phyloP scores from a whole-genome alignment of 129 eudicot genomes.

The Escallonia rubra region DNA sequence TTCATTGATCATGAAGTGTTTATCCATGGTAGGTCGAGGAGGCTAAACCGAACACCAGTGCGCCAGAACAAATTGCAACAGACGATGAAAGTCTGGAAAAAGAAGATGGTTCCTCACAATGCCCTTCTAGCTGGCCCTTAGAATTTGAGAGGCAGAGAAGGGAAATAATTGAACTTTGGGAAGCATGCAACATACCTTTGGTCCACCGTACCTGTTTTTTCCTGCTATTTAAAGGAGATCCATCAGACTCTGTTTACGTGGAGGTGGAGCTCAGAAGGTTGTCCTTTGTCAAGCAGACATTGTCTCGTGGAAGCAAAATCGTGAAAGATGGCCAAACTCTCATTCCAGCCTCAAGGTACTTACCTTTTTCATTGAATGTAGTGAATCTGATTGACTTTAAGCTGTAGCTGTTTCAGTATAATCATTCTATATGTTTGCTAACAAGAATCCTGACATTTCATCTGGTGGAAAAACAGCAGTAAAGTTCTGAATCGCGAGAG shows the following conservation, averaged over 20 bases:
- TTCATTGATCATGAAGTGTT: neutral
- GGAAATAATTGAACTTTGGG: conserved; percentile 74
- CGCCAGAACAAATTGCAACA: conserved; percentile 13
- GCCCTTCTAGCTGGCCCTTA: conserved; percentile 27
- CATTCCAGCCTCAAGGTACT: conserved; percentile 41
- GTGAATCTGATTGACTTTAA: no score
- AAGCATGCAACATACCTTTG: conserved; percentile 63
- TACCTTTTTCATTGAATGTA: neutral
- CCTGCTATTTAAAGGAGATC: conserved; percentile 82
- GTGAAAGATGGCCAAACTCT: conserved; percentile 20
- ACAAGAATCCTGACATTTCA: conserved; percentile 1
- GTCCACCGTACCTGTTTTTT: conserved; percentile 73
- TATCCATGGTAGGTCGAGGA: conserved; percentile 24
- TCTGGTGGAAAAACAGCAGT: conserved; percentile 25
- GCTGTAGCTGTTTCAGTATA: no score
- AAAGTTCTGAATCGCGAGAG: conserved; percentile 63
- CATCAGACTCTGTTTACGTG: conserved; percentile 74
- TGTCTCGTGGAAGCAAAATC: conserved; percentile 21
- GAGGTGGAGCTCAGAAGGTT: conserved; percentile 83
- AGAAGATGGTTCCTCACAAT: conserved; percentile 8
- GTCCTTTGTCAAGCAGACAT: conserved; percentile 51
- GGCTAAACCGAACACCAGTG: conserved; percentile 18
- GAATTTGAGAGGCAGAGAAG: conserved; percentile 62
- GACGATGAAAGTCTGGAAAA: conserved; percentile 1
- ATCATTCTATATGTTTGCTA: neutral